Percentiles rank a stretch among this genome's conserved stretches.
Evolutionary conservation across 1,284 basidiomycete genomes (phyloP).

Genomic region (Puccinia hordei): DNA sequence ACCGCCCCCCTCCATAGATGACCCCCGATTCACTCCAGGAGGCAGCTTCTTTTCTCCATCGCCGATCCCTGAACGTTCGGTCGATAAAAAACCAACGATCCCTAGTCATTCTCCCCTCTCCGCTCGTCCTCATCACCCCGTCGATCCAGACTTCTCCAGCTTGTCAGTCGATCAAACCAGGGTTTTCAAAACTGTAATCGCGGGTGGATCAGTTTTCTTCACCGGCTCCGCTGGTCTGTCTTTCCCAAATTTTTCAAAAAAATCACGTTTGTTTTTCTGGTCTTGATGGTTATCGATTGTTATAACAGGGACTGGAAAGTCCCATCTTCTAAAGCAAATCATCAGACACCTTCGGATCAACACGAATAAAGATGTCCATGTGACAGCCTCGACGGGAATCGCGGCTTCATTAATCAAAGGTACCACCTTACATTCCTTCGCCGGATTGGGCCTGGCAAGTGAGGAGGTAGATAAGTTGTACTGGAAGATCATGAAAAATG

Average conservation of each 20-base stretch:
- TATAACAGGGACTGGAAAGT: constrained; percentile 89
- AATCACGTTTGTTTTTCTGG: not conserved
- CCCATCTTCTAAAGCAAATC: constrained; percentile 85
- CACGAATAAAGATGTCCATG: constrained; percentile 66
- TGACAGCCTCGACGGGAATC: constrained; percentile 88
- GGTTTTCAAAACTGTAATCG: constrained; percentile 57
- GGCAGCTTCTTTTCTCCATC: not conserved
- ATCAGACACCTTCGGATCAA: constrained; percentile 69
- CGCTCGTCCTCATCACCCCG: not conserved
- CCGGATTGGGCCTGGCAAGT: constrained; percentile 79
- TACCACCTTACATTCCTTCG: constrained; percentile 88
- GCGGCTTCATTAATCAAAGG: constrained; percentile 94
- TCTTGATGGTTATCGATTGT: no score
- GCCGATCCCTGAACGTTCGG: not conserved
- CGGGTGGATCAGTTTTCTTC: constrained; percentile 58
- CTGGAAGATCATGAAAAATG: constrained; percentile 71
- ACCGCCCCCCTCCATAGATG: not conserved
- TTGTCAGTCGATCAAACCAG: constrained; percentile 57
- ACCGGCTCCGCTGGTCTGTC: constrained; percentile 57
- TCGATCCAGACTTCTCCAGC: not conserved
- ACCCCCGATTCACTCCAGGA: not conserved
- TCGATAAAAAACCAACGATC: not conserved
- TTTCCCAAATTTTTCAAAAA: not conserved
- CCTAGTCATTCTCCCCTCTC: not conserved
- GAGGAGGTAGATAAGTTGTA: constrained; percentile 63